A percentile compares a stretch with the other conserved stretches of the same genome.
phyloP scores from a whole-genome alignment of 768 basidiomycete species.

The Mycena kentingensis region DNA sequence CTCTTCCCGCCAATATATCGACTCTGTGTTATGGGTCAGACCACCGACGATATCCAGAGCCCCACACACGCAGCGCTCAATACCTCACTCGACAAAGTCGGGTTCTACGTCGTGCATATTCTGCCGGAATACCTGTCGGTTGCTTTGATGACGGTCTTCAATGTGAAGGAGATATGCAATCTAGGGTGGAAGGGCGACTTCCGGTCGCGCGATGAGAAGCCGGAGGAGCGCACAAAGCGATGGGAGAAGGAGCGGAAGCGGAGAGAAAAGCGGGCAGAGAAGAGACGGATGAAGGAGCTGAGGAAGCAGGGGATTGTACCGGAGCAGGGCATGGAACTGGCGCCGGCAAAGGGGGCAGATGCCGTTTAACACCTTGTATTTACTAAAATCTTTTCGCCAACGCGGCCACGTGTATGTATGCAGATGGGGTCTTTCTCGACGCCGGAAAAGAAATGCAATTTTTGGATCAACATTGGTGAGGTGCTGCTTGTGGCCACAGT shows the following conservation, averaged over 20 bases:
- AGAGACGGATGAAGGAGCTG: slow-evolving; percentile 16
- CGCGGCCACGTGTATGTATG: too few relatives aligned
- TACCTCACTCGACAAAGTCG: slow-evolving; percentile 27
- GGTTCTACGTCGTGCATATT: slow-evolving; percentile 37
- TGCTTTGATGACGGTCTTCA: slow-evolving; percentile 25
- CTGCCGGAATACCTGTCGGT: slow-evolving; percentile 35
- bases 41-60: slow-evolving; percentile 29
- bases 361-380: too few relatives aligned
- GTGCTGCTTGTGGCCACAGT: too few relatives aligned
- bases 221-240: slow-evolving; percentile 24
- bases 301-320: slow-evolving; percentile 5
- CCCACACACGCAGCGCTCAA: slow-evolving; percentile 30
- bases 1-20: slow-evolving; percentile 34
- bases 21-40: slow-evolving; percentile 32
- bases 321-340: too few relatives aligned
- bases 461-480: too few relatives aligned
- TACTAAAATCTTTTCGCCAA: too few relatives aligned
- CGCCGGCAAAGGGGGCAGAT: too few relatives aligned
- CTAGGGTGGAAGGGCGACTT: slow-evolving; percentile 30
- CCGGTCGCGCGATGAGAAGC: slow-evolving; percentile 28
- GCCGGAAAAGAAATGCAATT: too few relatives aligned
- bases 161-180: slow-evolving; percentile 30
- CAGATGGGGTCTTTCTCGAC: too few relatives aligned
- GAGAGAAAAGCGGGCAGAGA: slow-evolving; percentile 2
- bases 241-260: slow-evolving; percentile 16